Percentiles rank a stretch among this genome's conserved stretches.
Conservation (phyloP, 1,284 basidiomycete species). For the Meira nashicola region DNA sequence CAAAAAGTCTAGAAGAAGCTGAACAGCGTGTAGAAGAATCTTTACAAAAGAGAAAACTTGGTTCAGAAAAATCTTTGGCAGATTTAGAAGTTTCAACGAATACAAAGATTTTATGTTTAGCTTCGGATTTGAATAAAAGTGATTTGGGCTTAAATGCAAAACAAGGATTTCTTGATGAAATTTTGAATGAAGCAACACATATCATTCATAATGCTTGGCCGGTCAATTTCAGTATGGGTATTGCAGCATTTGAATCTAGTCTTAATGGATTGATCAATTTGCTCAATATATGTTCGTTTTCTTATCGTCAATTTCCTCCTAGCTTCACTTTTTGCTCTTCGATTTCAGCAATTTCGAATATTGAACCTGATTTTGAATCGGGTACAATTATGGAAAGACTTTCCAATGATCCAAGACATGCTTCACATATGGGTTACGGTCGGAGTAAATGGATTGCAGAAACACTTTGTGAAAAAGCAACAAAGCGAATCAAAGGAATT, state of each 20-base stretch:
- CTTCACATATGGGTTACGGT: conserved; percentile 4
- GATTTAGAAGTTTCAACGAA: neutral
- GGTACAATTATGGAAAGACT: neutral
- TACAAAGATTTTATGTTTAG: neutral
- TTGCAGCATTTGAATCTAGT: neutral
- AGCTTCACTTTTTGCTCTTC: conserved; percentile 6
- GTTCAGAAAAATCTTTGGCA: neutral
- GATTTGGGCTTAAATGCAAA: neutral
- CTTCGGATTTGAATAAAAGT: neutral
- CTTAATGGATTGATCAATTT: conserved; percentile 1
- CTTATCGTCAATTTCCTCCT: neutral
- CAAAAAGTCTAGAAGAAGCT: neutral
- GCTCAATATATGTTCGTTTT: neutral
- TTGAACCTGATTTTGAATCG: neutral
- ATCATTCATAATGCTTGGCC: neutral
- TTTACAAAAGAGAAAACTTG: neutral
- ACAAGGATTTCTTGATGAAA: neutral
- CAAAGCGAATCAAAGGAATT: neutral
- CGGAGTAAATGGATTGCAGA: conserved; percentile 10
- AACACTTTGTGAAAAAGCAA: conserved; percentile 2
- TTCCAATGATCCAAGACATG: neutral
- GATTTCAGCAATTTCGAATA: neutral
- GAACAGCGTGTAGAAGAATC: neutral
- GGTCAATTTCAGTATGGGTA: conserved; percentile 2
- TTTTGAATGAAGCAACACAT: neutral